Conservation (phyloP, 208 protist genomes). For the Leishmania braziliensis region DNA sequence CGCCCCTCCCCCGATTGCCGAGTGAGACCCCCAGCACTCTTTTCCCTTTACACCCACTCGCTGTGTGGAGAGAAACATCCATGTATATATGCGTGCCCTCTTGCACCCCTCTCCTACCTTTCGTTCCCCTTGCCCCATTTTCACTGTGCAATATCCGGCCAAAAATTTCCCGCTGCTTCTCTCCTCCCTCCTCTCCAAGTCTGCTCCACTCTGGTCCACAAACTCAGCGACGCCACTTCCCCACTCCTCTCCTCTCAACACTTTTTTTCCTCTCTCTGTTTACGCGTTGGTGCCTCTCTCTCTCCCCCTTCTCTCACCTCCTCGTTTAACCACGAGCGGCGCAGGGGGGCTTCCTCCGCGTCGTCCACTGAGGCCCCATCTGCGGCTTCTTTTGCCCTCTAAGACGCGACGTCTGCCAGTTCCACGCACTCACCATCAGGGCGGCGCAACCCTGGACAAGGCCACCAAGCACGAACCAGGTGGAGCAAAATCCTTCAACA, state of each 20-base stretch:
- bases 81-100: background rate
- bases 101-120: background rate
- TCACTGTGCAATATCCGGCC: background rate
- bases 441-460: background rate
- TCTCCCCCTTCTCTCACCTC: background rate
- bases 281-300: background rate
- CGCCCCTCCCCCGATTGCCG: background rate
- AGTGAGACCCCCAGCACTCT: background rate
- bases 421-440: background rate
- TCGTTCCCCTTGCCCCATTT: background rate
- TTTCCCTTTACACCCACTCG: background rate
- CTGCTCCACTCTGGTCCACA: background rate
- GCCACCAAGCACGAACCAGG: background rate
- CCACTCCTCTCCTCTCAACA: conserved; percentile 4
- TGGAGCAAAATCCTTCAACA: background rate
- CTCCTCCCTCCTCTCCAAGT: background rate
- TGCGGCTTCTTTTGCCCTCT: background rate
- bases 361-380: background rate
- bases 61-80: background rate
- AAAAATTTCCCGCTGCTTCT: background rate
- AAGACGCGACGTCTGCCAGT: background rate
- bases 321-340: background rate
- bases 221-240: background rate
- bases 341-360: background rate
- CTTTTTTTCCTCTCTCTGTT: conserved; percentile 11